Evolutionary conservation across 768 basidiomycete species (phyloP).

Genomic region (Melanogaster broomeanus): DNA sequence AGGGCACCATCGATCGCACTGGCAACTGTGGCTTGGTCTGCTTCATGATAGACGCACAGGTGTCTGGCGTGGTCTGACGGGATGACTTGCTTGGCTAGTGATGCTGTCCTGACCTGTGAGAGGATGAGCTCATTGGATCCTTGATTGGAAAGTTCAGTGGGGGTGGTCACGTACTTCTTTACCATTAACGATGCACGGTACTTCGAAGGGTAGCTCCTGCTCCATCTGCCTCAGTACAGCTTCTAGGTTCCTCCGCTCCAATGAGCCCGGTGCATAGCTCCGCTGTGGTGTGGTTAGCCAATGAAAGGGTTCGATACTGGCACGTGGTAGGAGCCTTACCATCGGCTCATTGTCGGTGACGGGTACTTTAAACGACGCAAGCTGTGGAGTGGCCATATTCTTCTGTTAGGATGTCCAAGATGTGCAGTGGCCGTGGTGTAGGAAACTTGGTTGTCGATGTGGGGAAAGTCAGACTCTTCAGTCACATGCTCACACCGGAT

Average conservation of each 20-base stretch:
- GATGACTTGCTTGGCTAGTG: conserved; percentile 74
- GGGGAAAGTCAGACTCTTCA: too few relatives aligned
- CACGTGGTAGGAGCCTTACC: conserved; percentile 45
- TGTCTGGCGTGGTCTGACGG: conserved; percentile 84
- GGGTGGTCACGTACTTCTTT: conserved; percentile 57
- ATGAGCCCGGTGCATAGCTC: conserved; percentile 75
- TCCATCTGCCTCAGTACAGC: conserved; percentile 81
- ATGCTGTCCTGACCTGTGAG: conserved; percentile 76
- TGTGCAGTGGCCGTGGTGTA: neutral
- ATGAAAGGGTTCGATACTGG: neutral
- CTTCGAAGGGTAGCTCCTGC: conserved; percentile 82
- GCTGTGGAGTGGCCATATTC: conserved; percentile 69
- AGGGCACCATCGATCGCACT: conserved; percentile 88
- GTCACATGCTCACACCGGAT: too few relatives aligned
- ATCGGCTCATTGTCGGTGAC: conserved; percentile 91
- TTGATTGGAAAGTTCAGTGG: neutral
- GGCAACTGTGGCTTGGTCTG: conserved; percentile 72
- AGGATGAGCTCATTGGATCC: conserved; percentile 1
- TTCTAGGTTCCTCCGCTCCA: conserved; percentile 73
- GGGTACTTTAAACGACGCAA: conserved; percentile 87
- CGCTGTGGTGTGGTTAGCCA: conserved; percentile 44
- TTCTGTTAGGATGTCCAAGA: conserved; percentile 18
- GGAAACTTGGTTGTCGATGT: neutral
- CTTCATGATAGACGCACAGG: conserved; percentile 87
- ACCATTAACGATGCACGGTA: conserved; percentile 92